These are phyloP conservation scores for Allium cepa DNA, from an alignment of 106 monocot species.

Conservation along the genomic window DNA sequence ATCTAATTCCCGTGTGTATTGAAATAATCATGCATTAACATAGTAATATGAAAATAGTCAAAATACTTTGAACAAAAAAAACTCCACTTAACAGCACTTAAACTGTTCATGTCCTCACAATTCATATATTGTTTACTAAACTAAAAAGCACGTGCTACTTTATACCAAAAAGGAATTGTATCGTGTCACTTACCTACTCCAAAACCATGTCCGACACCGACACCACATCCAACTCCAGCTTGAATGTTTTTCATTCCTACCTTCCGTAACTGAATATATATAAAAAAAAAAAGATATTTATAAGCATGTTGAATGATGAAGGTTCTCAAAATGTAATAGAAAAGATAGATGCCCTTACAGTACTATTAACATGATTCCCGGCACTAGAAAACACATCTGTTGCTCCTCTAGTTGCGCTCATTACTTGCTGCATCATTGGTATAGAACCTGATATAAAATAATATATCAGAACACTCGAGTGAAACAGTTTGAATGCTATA, in stretches of 20 bases:
- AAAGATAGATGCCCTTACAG: conserved; percentile 32
- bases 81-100: too few species aligned
- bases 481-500: too few species aligned
- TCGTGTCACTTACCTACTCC: conserved; percentile 55
- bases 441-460: conserved; percentile 52
- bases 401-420: conserved; percentile 84
- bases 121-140: too few species aligned
- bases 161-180: background rate
- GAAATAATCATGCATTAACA: too few species aligned
- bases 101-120: too few species aligned
- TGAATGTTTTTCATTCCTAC: conserved; percentile 68
- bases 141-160: too few species aligned
- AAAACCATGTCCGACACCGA: conserved; percentile 82
- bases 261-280: conserved; percentile 44
- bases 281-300: conserved; percentile 2
- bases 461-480: background rate
- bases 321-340: background rate
- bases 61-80: too few species aligned
- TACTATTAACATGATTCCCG: conserved; percentile 59
- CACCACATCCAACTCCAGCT: conserved; percentile 87
- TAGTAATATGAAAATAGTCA: too few species aligned
- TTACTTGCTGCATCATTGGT: conserved; percentile 72
- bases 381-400: conserved; percentile 84
- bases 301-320: background rate
- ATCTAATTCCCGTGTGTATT: too few species aligned